Percentiles rank a stretch among this genome's conserved stretches.
Evolutionary conservation across 768 basidiomycete genomes (phyloP).

Genomic region (Gautieria morchelliformis): DNA sequence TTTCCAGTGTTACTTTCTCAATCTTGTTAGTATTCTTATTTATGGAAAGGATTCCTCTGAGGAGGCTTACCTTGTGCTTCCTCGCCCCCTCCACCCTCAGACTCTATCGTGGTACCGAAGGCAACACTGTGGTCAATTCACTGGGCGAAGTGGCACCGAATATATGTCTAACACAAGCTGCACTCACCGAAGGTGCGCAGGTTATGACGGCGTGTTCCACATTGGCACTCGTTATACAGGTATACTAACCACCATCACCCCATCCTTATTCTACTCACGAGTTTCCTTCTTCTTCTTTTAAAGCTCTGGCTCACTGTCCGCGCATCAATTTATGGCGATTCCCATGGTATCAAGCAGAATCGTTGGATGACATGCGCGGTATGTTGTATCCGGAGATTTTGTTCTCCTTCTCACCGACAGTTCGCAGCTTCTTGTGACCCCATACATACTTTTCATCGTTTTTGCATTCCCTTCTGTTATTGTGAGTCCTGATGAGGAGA

Average conservation of each 20-base stretch:
- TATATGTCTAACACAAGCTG: constrained; percentile 42
- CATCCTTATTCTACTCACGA: neutral
- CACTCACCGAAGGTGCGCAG: constrained; percentile 38
- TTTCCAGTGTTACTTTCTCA: constrained; percentile 44
- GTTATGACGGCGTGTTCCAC: constrained; percentile 5
- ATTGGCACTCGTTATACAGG: constrained; percentile 21
- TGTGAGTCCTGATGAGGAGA: neutral
- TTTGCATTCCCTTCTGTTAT: constrained; percentile 4
- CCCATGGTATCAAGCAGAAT: too few relatives aligned
- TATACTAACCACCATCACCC: neutral
- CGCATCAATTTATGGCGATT: too few relatives aligned
- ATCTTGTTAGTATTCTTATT: constrained; percentile 27
- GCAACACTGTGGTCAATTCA: constrained; percentile 16
- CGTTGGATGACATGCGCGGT: too few relatives aligned
- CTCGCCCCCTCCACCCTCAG: constrained; percentile 9
- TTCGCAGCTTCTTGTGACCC: neutral
- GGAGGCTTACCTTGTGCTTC: neutral
- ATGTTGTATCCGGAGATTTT: too few relatives aligned
- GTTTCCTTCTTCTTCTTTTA: neutral
- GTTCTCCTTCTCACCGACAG: neutral
- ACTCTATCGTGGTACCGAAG: constrained; percentile 9
- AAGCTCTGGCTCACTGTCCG: constrained; percentile 4
- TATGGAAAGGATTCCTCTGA: neutral
- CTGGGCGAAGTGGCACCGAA: constrained; percentile 16
- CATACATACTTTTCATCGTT: constrained; percentile 1